Base-by-base conservation (phyloP, 2,329 filamentous ascomycete genomes). In the Trichoderma simmonsii region DNA sequence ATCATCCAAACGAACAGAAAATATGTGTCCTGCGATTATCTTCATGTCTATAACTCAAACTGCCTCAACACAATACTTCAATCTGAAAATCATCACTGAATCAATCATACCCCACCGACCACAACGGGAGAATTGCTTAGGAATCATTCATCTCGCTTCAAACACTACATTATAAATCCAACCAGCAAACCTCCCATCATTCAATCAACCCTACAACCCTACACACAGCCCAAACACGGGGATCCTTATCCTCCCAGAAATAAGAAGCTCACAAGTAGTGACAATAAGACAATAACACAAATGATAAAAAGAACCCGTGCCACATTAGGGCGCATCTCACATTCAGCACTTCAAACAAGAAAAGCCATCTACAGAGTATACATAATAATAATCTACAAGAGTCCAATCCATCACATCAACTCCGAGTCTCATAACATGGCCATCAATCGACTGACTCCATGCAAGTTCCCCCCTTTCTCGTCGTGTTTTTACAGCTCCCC, bases 351-450 rank as follows among this genome's bases (percentile, higher is more conserved):
- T 36, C 14, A 62, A 54, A 62, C 6, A 36, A 32, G 6, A 62
- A 48, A 32, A 36, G 39, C 57, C 67, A 70, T 62, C 24, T 61
- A 54, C 57, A 62, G 18, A 36, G 57, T 62, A 70, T 39, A 70
- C n/a, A 54, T 51, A 51, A 51, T 15, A 62, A 62, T 62, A 62
- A 54, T 70, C 57, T 70, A 70, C 67, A 70, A 43, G 57, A 26
- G 18, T 54, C 67, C 57, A 62, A 26, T 70, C 39, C 57, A 70
- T 69, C 56, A 28, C 66, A 69, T 70, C 67, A 70, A 70, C 66
- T 62, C 66, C 67, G 61, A 70, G 67, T 34, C 39, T 54, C 67
- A 54, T 70, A 70, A 21, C 57, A 61, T 70, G 67, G 57, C 30
- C 51, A 30, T 59, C 34, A 18, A 7, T 34, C n/a, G 28, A 24